A percentile compares a stretch with the other conserved stretches of the same genome.
Conservation (phyloP, 129 eudicot species). For the Gnaphalium uliginosum region DNA sequence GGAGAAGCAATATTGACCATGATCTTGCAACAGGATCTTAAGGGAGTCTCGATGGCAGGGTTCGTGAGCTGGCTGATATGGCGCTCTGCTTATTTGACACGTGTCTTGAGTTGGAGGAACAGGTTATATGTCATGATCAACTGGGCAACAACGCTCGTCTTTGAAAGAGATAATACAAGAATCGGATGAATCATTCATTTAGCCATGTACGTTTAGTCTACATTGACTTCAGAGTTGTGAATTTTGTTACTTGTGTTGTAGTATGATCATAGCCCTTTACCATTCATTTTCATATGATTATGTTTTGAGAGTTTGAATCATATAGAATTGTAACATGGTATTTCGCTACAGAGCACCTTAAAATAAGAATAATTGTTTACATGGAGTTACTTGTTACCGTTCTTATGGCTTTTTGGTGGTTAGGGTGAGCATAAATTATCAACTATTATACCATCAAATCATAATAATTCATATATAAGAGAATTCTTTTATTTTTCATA, state of each 20-base stretch:
- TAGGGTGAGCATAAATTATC: no score
- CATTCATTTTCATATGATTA: neutral
- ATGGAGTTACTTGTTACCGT: no score
- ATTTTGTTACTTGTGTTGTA: neutral
- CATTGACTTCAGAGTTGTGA: conserved; percentile 17
- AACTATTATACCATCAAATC: no score
- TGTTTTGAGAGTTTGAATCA: neutral
- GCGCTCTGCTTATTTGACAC: conserved; percentile 95
- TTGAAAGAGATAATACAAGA: conserved; percentile 82
- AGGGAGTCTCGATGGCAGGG: conserved; percentile 80
- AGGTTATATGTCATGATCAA: conserved; percentile 83
- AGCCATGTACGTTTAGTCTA: neutral
- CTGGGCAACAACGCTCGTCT: conserved; percentile 87
- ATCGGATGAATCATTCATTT: conserved; percentile 34
- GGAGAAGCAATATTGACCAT: no score
- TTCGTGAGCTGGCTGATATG: conserved; percentile 88
- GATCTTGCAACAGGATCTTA: conserved; percentile 48
- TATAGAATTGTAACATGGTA: neutral
- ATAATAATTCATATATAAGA: no score
- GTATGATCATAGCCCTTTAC: neutral
- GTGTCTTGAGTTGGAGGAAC: conserved; percentile 98
- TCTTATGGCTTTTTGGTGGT: no score
- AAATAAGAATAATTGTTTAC: no score
- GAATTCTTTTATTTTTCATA: no score
- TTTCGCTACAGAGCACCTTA: neutral